Evolutionary conservation across 2,329 filamentous ascomycete genomes (phyloP).

Genomic region (Penicillium brevicompactum): DNA sequence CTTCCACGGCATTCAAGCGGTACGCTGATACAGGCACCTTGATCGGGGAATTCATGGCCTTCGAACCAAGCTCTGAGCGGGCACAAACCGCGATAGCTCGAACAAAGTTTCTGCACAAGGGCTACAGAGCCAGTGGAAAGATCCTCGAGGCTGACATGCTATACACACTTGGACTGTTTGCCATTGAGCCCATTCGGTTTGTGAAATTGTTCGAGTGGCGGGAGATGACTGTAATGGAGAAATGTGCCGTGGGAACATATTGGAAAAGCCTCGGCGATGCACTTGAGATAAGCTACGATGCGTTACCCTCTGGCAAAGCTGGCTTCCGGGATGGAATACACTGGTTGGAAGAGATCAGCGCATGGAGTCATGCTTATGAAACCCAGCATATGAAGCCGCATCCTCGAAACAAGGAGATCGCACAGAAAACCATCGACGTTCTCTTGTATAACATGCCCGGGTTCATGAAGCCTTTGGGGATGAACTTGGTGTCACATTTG

Average conservation of each 20-base stretch:
- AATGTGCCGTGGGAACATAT: conserved; percentile 65
- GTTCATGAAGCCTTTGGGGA: conserved; percentile 48
- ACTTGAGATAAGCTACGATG: conserved; percentile 62
- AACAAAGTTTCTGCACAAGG: conserved; percentile 64
- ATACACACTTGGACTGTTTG: conserved; percentile 66
- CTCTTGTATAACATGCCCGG: conserved; percentile 59
- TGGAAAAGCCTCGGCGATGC: conserved; percentile 73
- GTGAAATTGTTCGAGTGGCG: conserved; percentile 71
- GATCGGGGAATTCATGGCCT: conserved; percentile 51
- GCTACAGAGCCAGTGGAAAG: conserved; percentile 59
- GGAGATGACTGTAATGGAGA: conserved; percentile 65
- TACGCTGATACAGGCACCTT: conserved; percentile 56
- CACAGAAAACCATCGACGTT: conserved; percentile 62
- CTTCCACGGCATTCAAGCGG: conserved; percentile 52
- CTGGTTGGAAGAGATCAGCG: conserved; percentile 53
- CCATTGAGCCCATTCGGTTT: conserved; percentile 66
- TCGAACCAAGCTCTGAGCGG: conserved; percentile 48
- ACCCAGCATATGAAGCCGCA: conserved; percentile 59
- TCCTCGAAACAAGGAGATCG: conserved; percentile 53
- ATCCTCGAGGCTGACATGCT: conserved; percentile 66
- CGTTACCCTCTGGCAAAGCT: conserved; percentile 41
- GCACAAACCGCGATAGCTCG: conserved; percentile 58
- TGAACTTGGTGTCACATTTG: conserved; percentile 56
- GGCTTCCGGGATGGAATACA: conserved; percentile 54
- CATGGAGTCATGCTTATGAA: conserved; percentile 62